These are phyloP conservation scores for Suillus subluteus DNA, from an alignment of 768 basidiomycete species.

Conservation along the genomic window DNA sequence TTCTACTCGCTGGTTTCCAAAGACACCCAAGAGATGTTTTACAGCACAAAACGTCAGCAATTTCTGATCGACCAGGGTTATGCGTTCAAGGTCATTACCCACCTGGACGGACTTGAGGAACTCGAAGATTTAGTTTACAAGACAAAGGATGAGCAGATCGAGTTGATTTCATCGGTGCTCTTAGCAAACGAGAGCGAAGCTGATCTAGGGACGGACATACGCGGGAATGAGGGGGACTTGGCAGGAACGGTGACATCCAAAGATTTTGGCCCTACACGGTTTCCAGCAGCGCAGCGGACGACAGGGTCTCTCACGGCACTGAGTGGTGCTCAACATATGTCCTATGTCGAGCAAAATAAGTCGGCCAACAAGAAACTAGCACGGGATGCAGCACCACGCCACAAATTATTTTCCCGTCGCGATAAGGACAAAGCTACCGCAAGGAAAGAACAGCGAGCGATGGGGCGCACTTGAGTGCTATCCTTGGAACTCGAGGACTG, in stretches of 20 bases:
- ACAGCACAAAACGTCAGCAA: slow-evolving; percentile 98
- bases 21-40: slow-evolving; percentile 99
- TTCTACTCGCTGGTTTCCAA: slow-evolving; percentile 99
- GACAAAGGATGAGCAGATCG: slow-evolving; percentile 92
- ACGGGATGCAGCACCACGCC: slow-evolving; percentile 53
- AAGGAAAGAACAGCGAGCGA: slow-evolving; percentile 45
- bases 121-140: slow-evolving; percentile 90
- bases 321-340: slow-evolving; percentile 91
- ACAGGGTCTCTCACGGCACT: slow-evolving; percentile 82
- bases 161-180: slow-evolving; percentile 91
- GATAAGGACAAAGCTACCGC: slow-evolving; percentile 72
- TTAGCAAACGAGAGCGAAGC: slow-evolving; percentile 90
- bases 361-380: slow-evolving; percentile 84
- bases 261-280: slow-evolving; percentile 73
- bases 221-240: slow-evolving; percentile 81
- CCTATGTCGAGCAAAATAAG: slow-evolving; percentile 91
- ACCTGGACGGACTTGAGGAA: slow-evolving; percentile 88
- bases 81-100: slow-evolving; percentile 99
- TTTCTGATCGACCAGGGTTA: slow-evolving; percentile 99
- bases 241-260: slow-evolving; percentile 86
- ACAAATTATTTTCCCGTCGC: slow-evolving; percentile 83
- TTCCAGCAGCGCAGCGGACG: slow-evolving; percentile 73
- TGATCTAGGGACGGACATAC: slow-evolving; percentile 83
- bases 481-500: slow-evolving; percentile 2
- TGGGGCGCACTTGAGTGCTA: slow-evolving; percentile 30